These are phyloP conservation scores for Ilyonectria mors-panacis DNA, from an alignment of 2,329 filamentous ascomycete species.

Conservation along the genomic window DNA sequence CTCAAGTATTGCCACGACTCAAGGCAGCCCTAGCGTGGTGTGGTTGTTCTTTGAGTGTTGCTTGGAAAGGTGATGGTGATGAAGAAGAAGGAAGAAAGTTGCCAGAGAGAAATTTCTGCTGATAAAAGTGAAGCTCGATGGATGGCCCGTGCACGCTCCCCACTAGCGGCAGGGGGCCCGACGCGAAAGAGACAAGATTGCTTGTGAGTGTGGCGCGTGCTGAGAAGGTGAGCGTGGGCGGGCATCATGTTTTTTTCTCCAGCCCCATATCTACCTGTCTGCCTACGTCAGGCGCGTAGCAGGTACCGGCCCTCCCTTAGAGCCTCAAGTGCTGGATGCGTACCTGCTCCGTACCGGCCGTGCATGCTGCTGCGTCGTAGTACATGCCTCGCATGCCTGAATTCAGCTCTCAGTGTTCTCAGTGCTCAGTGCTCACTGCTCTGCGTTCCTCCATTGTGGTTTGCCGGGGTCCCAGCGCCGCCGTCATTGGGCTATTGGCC, in stretches of 20 bases:
- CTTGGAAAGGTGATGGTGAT: slow-evolving; percentile 39
- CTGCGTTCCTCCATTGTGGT: not conserved
- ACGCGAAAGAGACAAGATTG: slow-evolving; percentile 14
- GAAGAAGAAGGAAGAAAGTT: slow-evolving; percentile 40
- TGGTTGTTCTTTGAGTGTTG: not conserved
- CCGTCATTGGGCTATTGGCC: slow-evolving; percentile 9
- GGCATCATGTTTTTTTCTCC: slow-evolving; percentile 5
- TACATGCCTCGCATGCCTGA: not conserved
- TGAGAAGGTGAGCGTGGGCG: not conserved
- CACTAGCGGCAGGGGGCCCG: slow-evolving; percentile 23
- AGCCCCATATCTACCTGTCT: slow-evolving; percentile 5
- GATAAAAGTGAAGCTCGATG: slow-evolving; percentile 37
- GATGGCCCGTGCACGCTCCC: slow-evolving; percentile 41
- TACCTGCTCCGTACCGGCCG: not conserved
- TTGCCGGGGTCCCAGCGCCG: not conserved
- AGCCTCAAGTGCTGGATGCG: not conserved
- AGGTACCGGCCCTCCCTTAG: not conserved
- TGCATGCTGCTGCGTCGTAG: not conserved
- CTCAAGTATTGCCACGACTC: slow-evolving; percentile 3
- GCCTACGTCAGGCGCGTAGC: not conserved
- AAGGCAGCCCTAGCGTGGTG: not conserved
- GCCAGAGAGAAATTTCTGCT: slow-evolving; percentile 41
- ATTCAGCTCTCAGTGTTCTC: not conserved
- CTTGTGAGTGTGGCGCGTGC: slow-evolving; percentile 33
- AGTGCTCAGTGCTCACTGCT: not conserved